Percentiles rank a stretch among this genome's conserved stretches.
Conservation (phyloP, 257 asterid genomes). For the Rehmannia glutinosa region DNA sequence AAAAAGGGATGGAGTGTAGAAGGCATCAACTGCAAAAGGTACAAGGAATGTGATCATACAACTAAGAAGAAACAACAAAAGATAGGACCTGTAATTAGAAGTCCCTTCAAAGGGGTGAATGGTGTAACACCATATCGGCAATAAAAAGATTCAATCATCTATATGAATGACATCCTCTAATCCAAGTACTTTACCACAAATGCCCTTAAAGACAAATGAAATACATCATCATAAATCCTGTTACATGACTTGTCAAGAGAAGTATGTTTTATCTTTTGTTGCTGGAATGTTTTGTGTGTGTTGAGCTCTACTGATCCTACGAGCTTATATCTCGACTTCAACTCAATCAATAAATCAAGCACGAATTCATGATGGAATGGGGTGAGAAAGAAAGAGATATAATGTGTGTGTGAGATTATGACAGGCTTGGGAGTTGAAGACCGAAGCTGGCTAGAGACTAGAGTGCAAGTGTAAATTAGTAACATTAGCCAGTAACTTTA, state of each 20-base stretch:
- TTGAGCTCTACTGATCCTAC: neutral
- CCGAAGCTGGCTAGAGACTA: neutral
- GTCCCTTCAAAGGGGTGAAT: slow-evolving; percentile 72
- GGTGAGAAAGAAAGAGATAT: neutral
- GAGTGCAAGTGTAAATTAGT: neutral
- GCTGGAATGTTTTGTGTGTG: neutral
- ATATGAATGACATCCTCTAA: too few relatives aligned
- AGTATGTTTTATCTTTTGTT: neutral
- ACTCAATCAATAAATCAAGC: neutral
- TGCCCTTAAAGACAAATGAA: neutral
- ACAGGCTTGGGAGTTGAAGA: neutral
- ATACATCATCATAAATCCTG: neutral
- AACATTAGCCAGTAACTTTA: neutral
- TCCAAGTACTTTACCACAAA: neutral
- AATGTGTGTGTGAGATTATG: neutral
- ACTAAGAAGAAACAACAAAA: slow-evolving; percentile 79
- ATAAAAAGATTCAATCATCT: slow-evolving; percentile 24
- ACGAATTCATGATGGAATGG: neutral
- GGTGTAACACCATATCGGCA: slow-evolving; percentile 84
- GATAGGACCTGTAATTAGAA: slow-evolving; percentile 65
- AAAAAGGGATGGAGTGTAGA: neutral
- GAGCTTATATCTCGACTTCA: neutral
- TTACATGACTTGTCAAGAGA: neutral
- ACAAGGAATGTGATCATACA: slow-evolving; percentile 44
- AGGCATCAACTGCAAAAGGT: neutral